Conservation (phyloP, 768 basidiomycete species). For the Panellus pusillus region DNA sequence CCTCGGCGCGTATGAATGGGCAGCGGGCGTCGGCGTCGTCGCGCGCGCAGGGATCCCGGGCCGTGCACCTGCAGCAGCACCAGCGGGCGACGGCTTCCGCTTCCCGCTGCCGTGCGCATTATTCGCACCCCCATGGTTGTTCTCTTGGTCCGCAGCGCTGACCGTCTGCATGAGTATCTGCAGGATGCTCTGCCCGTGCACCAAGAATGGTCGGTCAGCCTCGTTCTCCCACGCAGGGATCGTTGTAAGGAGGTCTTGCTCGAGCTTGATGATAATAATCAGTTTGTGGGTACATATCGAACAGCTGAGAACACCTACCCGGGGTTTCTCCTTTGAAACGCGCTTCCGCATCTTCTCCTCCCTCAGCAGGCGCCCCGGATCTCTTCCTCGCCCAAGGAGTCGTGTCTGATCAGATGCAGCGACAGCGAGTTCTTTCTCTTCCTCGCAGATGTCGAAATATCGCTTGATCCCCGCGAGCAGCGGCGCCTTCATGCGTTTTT, state of each 20-base stretch:
- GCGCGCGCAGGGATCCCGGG: constrained; percentile 50
- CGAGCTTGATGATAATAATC: constrained; percentile 54
- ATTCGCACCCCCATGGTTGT: constrained; percentile 24
- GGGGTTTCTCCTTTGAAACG: constrained; percentile 88
- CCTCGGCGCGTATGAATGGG: constrained; percentile 37
- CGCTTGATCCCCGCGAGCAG: constrained; percentile 76
- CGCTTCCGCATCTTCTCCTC: constrained; percentile 98
- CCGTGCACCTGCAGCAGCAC: constrained; percentile 34
- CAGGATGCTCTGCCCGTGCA: constrained; percentile 81
- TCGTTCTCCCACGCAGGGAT: constrained; percentile 88
- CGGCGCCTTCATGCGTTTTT: constrained; percentile 74
- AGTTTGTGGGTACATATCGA: neutral
- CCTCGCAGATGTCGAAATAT: constrained; percentile 89
- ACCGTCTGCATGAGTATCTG: constrained; percentile 74
- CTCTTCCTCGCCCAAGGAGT: constrained; percentile 78
- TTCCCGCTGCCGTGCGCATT: constrained; percentile 29
- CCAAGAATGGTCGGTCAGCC: constrained; percentile 72
- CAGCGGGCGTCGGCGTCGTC: constrained; percentile 50
- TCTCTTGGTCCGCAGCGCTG: constrained; percentile 78
- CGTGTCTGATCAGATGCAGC: constrained; percentile 81
- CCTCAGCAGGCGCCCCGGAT: constrained; percentile 81
- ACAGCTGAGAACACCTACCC: constrained; percentile 50
- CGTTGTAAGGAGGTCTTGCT: constrained; percentile 76
- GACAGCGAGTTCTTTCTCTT: constrained; percentile 84
- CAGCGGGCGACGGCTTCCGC: constrained; percentile 51